phyloP scores from a whole-genome alignment of 306 rosid species.

The Mimosa bimucronata region DNA sequence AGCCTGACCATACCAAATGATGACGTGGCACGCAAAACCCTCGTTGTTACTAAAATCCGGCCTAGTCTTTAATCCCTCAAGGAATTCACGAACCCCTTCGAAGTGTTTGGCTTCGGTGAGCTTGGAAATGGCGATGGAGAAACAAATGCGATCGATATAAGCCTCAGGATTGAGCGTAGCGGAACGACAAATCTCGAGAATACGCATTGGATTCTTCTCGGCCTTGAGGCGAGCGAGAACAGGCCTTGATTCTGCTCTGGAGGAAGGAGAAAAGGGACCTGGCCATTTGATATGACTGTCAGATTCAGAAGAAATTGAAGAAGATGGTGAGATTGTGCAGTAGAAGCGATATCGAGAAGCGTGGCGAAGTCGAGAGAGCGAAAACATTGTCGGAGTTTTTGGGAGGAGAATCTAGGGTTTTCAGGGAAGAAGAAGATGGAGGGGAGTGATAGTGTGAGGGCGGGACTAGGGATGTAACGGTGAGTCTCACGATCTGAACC shows the following conservation, averaged over 20 bases:
- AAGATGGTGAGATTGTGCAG: slow-evolving; percentile 53
- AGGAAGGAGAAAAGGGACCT: slow-evolving; percentile 22
- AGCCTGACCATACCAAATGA: slow-evolving; percentile 79
- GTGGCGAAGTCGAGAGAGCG: slow-evolving; percentile 61
- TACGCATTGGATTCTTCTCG: slow-evolving; percentile 65
- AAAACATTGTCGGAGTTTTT: slow-evolving; percentile 42
- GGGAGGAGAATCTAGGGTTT: slow-evolving; percentile 31
- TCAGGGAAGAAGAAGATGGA: background rate
- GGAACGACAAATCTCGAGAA: slow-evolving; percentile 72
- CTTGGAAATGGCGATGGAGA: slow-evolving; percentile 67
- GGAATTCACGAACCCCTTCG: slow-evolving; percentile 55
- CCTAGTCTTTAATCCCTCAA: slow-evolving; percentile 58
- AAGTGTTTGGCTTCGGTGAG: slow-evolving; percentile 62
- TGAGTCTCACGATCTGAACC: background rate
- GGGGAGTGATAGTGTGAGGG: background rate
- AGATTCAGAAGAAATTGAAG: slow-evolving; percentile 45
- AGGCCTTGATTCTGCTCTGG: slow-evolving; percentile 50
- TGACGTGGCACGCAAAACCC: slow-evolving; percentile 62
- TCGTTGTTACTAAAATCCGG: slow-evolving; percentile 61
- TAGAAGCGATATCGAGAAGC: slow-evolving; percentile 25
- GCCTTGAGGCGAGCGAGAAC: slow-evolving; percentile 63
- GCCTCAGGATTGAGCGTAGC: slow-evolving; percentile 70
- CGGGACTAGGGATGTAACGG: background rate
- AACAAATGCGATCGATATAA: slow-evolving; percentile 66
- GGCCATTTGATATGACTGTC: background rate